A percentile compares a stretch with the other conserved stretches of the same genome.
These are phyloP conservation scores for Serendipita sp. DNA, from an alignment of 768 basidiomycete species.

Conservation along the genomic window DNA sequence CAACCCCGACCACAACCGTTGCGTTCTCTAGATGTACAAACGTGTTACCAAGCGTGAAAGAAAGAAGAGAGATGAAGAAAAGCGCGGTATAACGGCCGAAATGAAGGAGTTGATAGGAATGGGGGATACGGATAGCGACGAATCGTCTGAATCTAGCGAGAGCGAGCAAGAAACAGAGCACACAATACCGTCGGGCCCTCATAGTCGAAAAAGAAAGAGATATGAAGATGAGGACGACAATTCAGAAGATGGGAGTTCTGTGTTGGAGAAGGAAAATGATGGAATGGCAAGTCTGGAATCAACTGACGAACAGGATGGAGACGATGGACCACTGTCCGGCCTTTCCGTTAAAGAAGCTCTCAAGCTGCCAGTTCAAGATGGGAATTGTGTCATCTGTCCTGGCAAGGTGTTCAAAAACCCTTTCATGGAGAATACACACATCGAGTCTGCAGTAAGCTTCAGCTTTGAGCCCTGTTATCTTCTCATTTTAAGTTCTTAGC, in stretches of 20 bases:
- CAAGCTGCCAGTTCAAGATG: slow-evolving; percentile 40
- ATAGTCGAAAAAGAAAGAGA: slow-evolving; percentile 4
- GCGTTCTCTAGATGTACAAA: slow-evolving; percentile 46
- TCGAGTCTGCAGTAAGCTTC: slow-evolving; percentile 35
- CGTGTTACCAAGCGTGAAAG: slow-evolving; percentile 51
- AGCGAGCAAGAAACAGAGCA: slow-evolving; percentile 2
- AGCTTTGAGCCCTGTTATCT: neutral
- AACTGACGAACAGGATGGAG: slow-evolving; percentile 8
- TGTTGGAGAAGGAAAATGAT: slow-evolving; percentile 13
- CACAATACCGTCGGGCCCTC: slow-evolving; percentile 8
- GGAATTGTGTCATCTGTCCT: slow-evolving; percentile 53
- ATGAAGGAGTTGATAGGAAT: slow-evolving; percentile 47
- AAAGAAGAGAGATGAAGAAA: slow-evolving; percentile 47
- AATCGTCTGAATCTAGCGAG: slow-evolving; percentile 38
- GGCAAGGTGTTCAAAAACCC: slow-evolving; percentile 51
- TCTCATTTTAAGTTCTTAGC: neutral
- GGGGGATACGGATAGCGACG: slow-evolving; percentile 62
- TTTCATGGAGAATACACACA: slow-evolving; percentile 42
- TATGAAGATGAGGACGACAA: slow-evolving; percentile 12
- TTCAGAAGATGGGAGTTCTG: slow-evolving; percentile 15
- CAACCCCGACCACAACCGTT: no score
- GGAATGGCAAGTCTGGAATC: slow-evolving; percentile 15
- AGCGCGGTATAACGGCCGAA: slow-evolving; percentile 47
- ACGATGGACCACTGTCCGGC: slow-evolving; percentile 11
- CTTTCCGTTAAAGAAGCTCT: slow-evolving; percentile 46